Conservation (phyloP, 202 grass and related monocot species). For the Zizania palustris region DNA sequence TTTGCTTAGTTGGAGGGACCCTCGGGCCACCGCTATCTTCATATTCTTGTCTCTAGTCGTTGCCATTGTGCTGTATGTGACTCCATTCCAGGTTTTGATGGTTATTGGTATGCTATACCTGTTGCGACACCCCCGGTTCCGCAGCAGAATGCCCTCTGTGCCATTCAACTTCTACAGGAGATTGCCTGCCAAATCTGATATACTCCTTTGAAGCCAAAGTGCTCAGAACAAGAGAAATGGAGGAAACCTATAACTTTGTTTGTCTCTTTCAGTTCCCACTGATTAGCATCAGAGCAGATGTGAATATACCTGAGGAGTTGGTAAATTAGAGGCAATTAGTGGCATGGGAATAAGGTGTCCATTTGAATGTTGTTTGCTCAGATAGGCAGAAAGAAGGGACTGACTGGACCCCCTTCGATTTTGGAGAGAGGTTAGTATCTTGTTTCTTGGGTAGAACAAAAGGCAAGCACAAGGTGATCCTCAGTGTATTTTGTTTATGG, state of each 20-base stretch:
- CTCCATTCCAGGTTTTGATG: slow-evolving; percentile 82
- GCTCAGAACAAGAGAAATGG: slow-evolving; percentile 16
- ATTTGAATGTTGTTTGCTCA: slow-evolving; percentile 39
- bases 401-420: slow-evolving; percentile 42
- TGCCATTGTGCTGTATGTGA: slow-evolving; percentile 85
- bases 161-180: slow-evolving; percentile 98
- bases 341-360: slow-evolving; percentile 45
- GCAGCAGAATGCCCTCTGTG: slow-evolving; percentile 86
- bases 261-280: slow-evolving; percentile 45
- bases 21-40: slow-evolving; percentile 79
- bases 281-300: slow-evolving; percentile 54
- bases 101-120: slow-evolving; percentile 74
- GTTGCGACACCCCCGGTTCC: slow-evolving; percentile 82
- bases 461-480: slow-evolving; percentile 24
- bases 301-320: slow-evolving; percentile 54
- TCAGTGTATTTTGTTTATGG: slow-evolving; percentile 35
- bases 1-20: slow-evolving; percentile 92
- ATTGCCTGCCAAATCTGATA: slow-evolving; percentile 86
- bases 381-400: slow-evolving; percentile 43
- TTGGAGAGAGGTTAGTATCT: slow-evolving; percentile 33
- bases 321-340: slow-evolving; percentile 43
- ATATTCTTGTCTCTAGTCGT: slow-evolving; percentile 72
- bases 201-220: slow-evolving; percentile 60
- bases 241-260: slow-evolving; percentile 36
- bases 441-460: slow-evolving; percentile 42